Base-by-base conservation (phyloP, 106 monocot species). In the Allium fistulosum region DNA sequence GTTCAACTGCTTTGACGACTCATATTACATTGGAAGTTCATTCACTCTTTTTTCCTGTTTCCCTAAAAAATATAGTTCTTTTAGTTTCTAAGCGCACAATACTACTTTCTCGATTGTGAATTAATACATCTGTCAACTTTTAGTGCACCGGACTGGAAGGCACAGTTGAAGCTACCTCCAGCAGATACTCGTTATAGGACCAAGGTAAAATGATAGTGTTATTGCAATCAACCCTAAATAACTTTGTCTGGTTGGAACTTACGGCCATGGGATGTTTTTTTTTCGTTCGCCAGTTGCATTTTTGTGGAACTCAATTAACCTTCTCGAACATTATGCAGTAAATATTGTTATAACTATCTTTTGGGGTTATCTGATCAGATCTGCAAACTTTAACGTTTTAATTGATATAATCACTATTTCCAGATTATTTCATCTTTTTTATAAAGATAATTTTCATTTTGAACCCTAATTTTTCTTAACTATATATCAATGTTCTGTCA, bases 111-210 rank as follows among this genome's bases (percentile, higher is more conserved):
- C 37, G 37, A 37, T 37, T 37, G 37, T 37, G 37, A 37, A 37
- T 37, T 37, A 37, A 37, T 37, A 37, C 37, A 37, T 37, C 37
- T 37, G 37, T 37, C 37, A 37, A 37, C 5, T 37, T 37, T 76
- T 65, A 87, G 87, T 70, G 80, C 80, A n/a, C 83, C 79, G 46
- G 87, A 83, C 65, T 87, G 87, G 87, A 87, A 87, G 51, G 53
- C 74, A 62, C 83, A 78, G 66, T 63, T 87, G 70, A 87, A 78
- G 46, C 75, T 83, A 61, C 87, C 87, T 27, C 77, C 87, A 68
- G 48, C 68, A 46, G 87, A 87, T 63, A 83, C 83, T 49, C 87
- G 87, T 49, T 87, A 77, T 58, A 83, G 10, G 75, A 87, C 87
- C 52, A 83, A 87, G 87, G 87, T 87, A 74, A 45, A 66, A 18